Base-by-base conservation (phyloP, 2,329 filamentous ascomycete genomes). In the Camillea tinctor region DNA sequence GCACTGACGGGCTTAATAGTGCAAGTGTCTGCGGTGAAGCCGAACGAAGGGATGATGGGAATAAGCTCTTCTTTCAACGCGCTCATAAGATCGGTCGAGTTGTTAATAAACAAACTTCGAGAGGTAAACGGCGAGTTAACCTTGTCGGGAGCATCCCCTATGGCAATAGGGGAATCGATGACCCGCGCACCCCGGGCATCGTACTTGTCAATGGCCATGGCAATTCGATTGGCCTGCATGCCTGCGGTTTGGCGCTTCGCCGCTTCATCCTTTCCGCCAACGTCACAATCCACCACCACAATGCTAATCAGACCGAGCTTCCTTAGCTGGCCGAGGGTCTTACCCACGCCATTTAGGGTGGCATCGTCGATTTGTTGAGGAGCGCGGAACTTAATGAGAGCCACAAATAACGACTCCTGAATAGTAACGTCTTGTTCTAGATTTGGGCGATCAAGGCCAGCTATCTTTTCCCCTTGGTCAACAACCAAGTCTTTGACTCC, bases 271-370 rank as follows among this genome's bases (percentile, higher is more conserved):
- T 66, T 62, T 23, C 74, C 72, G 60, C 69, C 59, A 59, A 73
- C 77, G 23, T 80, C 77, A 55, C 88, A 90, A 68, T 97, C 94
- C 8, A 97, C 79, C 1, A 98, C 89, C 0, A 99, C 85, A 20
- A 93, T 86, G 61, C 92, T 93, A 54, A 87, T 82, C 66, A 99
- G 83, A 2, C 95, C 94, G 15, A 99, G 83, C 56, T 89, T 87
- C 48, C 88, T 86, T 54, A 99, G 85, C 73, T 97, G 94, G 26
- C 88, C 88, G 49, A 99, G 77, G 0, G 95, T 98, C 72, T 89
- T 87, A 4, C 89, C 92, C 60, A 98, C 86, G 1, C 92, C 93
- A 52, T 83, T 76, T 11, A 98, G 73, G 0, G 86, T 90, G 1
- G 79, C 76, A 60, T 93, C 84, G 68, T 91, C 83, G 52, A 96